Percentiles rank a stretch among this genome's conserved stretches.
Conservation (phyloP, 306 rosid species). For the Senna siamea region DNA sequence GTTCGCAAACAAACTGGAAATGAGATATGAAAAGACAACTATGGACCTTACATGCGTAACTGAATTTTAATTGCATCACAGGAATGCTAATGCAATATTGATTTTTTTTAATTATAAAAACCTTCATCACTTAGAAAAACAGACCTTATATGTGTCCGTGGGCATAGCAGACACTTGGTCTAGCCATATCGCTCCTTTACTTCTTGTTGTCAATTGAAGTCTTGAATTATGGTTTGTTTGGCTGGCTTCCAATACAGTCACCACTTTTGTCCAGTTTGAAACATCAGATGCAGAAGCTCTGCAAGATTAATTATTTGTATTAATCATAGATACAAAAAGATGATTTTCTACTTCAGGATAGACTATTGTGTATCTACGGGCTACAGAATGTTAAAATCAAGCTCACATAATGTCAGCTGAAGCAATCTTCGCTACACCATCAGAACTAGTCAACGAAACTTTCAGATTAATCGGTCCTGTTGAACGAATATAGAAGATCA, state of each 20-base stretch:
- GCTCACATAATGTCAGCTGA: conserved; percentile 51
- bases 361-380: conserved; percentile 1
- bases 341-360: neutral
- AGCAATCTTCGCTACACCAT: conserved; percentile 49
- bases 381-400: conserved; percentile 28
- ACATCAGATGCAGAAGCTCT: conserved; percentile 63
- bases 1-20: neutral
- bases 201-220: conserved; percentile 42
- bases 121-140: conserved; percentile 1
- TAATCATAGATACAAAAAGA: conserved; percentile 22
- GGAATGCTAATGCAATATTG: conserved; percentile 17
- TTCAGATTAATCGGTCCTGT: conserved; percentile 49
- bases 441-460: conserved; percentile 48
- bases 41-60: neutral
- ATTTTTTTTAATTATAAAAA: neutral
- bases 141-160: conserved; percentile 31
- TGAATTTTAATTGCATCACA: neutral
- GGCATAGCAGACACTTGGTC: conserved; percentile 59
- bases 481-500: conserved; percentile 55
- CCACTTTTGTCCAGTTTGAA: conserved; percentile 43
- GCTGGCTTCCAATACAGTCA: conserved; percentile 20
- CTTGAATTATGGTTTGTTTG: conserved; percentile 31
- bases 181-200: conserved; percentile 43
- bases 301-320: conserved; percentile 36
- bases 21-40: neutral